Percentiles rank a stretch among this genome's conserved stretches.
These are phyloP conservation scores for Keithomyces neogunnii DNA, from an alignment of 2,329 filamentous ascomycete genomes.

Conservation along the genomic window DNA sequence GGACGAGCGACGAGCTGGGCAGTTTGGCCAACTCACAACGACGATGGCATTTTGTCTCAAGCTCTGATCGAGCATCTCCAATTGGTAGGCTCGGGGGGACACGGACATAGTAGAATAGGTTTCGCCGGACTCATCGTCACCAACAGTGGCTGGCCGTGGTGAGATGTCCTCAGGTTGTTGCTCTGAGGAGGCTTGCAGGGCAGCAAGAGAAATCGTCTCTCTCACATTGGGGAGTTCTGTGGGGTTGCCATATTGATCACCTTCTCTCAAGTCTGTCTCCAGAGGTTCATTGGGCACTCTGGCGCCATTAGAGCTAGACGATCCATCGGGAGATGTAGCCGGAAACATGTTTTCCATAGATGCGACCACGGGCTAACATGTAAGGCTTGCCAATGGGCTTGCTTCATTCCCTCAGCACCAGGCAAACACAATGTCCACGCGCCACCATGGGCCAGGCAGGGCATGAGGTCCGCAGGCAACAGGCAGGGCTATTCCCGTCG, in stretches of 20 bases:
- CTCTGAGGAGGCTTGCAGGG: conserved; percentile 4
- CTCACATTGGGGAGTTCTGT: conserved; percentile 6
- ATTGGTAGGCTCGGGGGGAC: conserved; percentile 55
- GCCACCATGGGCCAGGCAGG: background rate
- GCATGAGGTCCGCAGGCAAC: too few relatives aligned
- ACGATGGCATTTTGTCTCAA: conserved; percentile 63
- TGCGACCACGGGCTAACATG: background rate
- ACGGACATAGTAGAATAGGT: conserved; percentile 20
- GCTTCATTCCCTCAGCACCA: background rate
- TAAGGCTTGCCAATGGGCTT: background rate
- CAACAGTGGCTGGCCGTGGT: background rate
- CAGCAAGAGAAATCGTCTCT: conserved; percentile 11
- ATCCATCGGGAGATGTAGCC: conserved; percentile 1
- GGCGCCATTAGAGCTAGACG: conserved; percentile 4
- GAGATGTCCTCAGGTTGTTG: background rate
- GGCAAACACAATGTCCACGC: background rate
- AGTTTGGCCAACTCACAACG: conserved; percentile 38
- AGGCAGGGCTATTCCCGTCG: too few relatives aligned
- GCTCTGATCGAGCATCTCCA: conserved; percentile 67
- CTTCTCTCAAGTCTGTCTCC: background rate
- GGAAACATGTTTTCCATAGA: conserved; percentile 3
- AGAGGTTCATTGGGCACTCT: conserved; percentile 5
- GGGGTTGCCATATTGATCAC: background rate
- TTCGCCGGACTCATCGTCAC: conserved; percentile 3
- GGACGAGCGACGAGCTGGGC: background rate